Percentiles rank a stretch among this genome's conserved stretches.
Evolutionary conservation across 768 basidiomycete genomes (phyloP).

Genomic region (Galerina sulciceps): DNA sequence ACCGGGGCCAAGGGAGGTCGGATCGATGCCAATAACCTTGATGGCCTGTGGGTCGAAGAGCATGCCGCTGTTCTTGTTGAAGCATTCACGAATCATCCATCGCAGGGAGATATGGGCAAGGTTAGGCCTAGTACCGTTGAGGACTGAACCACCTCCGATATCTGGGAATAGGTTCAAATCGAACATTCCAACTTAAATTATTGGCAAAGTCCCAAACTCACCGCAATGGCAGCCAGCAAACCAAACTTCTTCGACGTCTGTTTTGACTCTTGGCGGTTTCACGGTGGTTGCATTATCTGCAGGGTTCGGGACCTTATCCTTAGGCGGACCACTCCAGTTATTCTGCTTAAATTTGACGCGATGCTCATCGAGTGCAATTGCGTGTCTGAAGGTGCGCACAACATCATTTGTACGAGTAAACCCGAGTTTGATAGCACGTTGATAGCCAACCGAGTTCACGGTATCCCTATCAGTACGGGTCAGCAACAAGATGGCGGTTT

Average conservation of each 20-base stretch:
- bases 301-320: background rate
- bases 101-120: background rate
- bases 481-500: background rate
- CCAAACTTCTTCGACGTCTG: constrained; percentile 11
- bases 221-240: constrained; percentile 12
- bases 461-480: constrained; percentile 5
- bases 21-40: constrained; percentile 3
- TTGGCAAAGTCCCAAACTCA: background rate
- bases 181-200: too few species aligned
- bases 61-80: background rate
- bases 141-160: constrained; percentile 4
- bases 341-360: constrained; percentile 6
- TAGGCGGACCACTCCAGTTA: constrained; percentile 4
- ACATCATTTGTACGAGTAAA: background rate
- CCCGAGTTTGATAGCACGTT: background rate
- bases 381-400: constrained; percentile 10
- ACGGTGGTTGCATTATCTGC: background rate
- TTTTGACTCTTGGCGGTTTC: background rate
- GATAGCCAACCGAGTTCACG: constrained; percentile 7
- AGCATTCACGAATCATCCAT: background rate
- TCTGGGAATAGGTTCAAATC: background rate
- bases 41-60: background rate
- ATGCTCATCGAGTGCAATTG: constrained; percentile 9
- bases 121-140: background rate
- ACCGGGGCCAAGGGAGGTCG: background rate